Conservation (phyloP, 1,284 basidiomycete genomes). For the Tilletiopsis washingtonensis region DNA sequence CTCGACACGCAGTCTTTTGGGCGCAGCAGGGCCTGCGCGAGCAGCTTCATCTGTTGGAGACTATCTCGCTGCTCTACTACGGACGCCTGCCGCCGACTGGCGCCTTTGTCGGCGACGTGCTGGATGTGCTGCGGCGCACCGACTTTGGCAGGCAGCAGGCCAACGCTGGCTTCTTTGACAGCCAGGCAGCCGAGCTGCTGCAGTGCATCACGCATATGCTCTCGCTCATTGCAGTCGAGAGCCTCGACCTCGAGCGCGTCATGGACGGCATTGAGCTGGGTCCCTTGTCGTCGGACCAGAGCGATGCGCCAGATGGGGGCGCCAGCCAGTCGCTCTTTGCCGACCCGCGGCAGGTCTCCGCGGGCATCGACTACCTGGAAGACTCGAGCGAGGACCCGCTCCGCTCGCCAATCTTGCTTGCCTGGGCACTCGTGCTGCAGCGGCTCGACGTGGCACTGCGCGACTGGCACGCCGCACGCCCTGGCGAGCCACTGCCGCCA, state of each 20-base stretch:
- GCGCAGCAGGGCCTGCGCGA: slow-evolving; percentile 70
- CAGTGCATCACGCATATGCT: slow-evolving; percentile 65
- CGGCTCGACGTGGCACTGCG: slow-evolving; percentile 40
- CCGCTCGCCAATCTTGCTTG: slow-evolving; percentile 62
- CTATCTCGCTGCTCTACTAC: slow-evolving; percentile 78
- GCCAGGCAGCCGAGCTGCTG: slow-evolving; percentile 60
- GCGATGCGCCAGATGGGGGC: background rate
- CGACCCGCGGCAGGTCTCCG: slow-evolving; percentile 5
- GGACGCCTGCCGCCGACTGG: slow-evolving; percentile 63
- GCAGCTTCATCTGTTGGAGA: slow-evolving; percentile 70
- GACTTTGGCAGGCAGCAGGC: slow-evolving; percentile 62
- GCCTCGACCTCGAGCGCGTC: slow-evolving; percentile 69
- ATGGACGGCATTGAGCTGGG: slow-evolving; percentile 52
- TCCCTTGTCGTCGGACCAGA: background rate
- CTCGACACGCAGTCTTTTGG: slow-evolving; percentile 61
- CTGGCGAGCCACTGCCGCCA: slow-evolving; percentile 1
- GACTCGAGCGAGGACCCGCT: slow-evolving; percentile 53
- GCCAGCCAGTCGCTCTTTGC: background rate
- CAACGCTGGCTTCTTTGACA: slow-evolving; percentile 59
- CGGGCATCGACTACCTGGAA: slow-evolving; percentile 57
- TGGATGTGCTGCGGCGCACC: slow-evolving; percentile 60
- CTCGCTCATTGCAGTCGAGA: slow-evolving; percentile 68
- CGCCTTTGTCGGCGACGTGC: slow-evolving; percentile 58
- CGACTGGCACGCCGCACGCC: slow-evolving; percentile 17
- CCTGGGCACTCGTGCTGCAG: slow-evolving; percentile 66